Evolutionary conservation across 495 filamentous ascomycete genomes (phyloP).

Genomic region (Geoglossum glabrum): DNA sequence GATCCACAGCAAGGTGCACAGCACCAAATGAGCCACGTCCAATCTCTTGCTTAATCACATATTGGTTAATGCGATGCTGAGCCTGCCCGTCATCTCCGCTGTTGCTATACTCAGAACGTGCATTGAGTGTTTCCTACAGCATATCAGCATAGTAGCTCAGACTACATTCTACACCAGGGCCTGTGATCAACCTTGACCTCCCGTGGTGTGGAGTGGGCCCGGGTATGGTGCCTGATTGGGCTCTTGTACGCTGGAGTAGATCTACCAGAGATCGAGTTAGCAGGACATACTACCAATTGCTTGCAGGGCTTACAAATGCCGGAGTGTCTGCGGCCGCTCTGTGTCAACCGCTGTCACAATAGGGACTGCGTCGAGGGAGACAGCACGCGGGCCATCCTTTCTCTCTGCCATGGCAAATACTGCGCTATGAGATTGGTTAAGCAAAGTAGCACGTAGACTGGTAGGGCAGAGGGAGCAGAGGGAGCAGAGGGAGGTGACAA

Average conservation of each 20-base stretch:
- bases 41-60: slow-evolving; percentile 86
- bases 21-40: slow-evolving; percentile 88
- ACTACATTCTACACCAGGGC: neutral
- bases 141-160: neutral
- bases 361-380: neutral
- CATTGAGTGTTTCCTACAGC: slow-evolving; percentile 71
- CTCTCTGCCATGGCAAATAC: neutral
- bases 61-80: slow-evolving; percentile 82
- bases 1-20: slow-evolving; percentile 79
- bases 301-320: slow-evolving; percentile 22
- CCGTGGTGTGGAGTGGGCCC: slow-evolving; percentile 48
- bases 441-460: neutral
- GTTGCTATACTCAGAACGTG: slow-evolving; percentile 65
- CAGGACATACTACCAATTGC: neutral
- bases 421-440: neutral
- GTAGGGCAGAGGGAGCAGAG: neutral
- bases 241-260: slow-evolving; percentile 37
- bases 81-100: slow-evolving; percentile 63
- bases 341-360: neutral
- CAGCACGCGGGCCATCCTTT: neutral
- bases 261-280: slow-evolving; percentile 13
- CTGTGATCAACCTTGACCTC: slow-evolving; percentile 41
- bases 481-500: neutral
- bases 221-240: slow-evolving; percentile 54
- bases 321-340: slow-evolving; percentile 15